Evolutionary conservation across 1,139 yeast genomes (phyloP).

Genomic region (Yamadazyma siamensis): DNA sequence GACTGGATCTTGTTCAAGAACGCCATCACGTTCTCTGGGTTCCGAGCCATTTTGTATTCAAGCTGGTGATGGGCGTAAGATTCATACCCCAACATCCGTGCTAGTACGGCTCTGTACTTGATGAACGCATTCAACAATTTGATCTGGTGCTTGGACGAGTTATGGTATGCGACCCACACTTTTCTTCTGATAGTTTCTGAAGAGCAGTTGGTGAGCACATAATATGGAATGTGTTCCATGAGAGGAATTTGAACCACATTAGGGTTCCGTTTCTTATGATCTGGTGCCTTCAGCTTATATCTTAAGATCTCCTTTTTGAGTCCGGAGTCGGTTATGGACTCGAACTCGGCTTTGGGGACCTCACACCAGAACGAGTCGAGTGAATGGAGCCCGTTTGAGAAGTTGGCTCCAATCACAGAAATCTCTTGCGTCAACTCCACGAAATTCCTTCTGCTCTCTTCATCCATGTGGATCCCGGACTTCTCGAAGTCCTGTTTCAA

Average conservation of each 20-base stretch:
- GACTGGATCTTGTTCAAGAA: constrained; percentile 62
- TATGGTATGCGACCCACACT: constrained; percentile 75
- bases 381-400: constrained; percentile 55
- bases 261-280: constrained; percentile 6
- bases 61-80: constrained; percentile 81
- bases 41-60: constrained; percentile 86
- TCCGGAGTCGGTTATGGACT: constrained; percentile 19
- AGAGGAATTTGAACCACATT: constrained; percentile 50
- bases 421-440: constrained; percentile 79
- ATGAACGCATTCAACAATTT: constrained; percentile 56
- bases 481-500: constrained; percentile 82
- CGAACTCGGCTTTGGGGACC: constrained; percentile 29
- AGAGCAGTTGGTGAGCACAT: constrained; percentile 59
- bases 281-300: constrained; percentile 22
- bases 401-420: constrained; percentile 78
- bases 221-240: constrained; percentile 64
- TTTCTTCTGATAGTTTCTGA: constrained; percentile 57
- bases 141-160: constrained; percentile 57
- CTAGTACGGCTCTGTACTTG: constrained; percentile 65
- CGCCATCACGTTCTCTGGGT: constrained; percentile 69
- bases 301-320: constrained; percentile 26
- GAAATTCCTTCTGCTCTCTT: constrained; percentile 62
- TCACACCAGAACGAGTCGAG: constrained; percentile 39
- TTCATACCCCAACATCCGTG: constrained; percentile 67
- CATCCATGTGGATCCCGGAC: constrained; percentile 84